Evolutionary conservation across 176 grass and related monocot genomes (phyloP), one percentile per base, ranked within the genome.

Genomic region (Hyparrhenia diplandra): DNA sequence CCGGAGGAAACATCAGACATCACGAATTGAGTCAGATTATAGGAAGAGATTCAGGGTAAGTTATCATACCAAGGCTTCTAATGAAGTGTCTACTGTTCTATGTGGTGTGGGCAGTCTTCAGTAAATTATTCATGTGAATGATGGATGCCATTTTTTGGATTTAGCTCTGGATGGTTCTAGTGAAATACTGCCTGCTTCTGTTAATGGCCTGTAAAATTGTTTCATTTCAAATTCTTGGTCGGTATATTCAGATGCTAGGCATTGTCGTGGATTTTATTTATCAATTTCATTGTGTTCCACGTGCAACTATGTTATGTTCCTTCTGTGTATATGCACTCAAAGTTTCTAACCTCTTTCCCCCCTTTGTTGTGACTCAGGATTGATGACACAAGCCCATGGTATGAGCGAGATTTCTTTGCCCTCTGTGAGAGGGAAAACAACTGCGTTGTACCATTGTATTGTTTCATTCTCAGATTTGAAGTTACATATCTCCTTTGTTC

Each of bases 21-120:
- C 67, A 34, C 64, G 84, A 81, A 82, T 82, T 28, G 86, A 91
- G 24, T 92, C 91, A 52, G 86, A 83, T 76, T 86, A 83, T 57
- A 85, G 88, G 42, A 98, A 95, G 84, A 95, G 92, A 91, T 95
- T 98, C 80, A 98, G 85, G 87, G 95, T 98, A 89, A n/a, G 80
- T 58, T 75, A 31, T 29, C 51, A 45, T 31, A 34, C 70, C 34
- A 79, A 69, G 10, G 49, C 13, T 32, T 78, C 1, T 36, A 36
- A n/a, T n/a, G n/a, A n/a, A 13, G 13, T 61, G 12, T 34, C 21
- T 35, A 82, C 10, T 83, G 7, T 46, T 12, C 14, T 73, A 46
- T 82, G 16, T 49, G 65, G 36, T 55, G 35, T 80, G 30, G n/a
- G 14, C 74, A 54, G 4, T 27, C 39, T 77, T 41, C 32, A 57